Evolutionary conservation across 2,329 filamentous ascomycete genomes (phyloP).

Genomic region (Colletotrichum endophyticum): DNA sequence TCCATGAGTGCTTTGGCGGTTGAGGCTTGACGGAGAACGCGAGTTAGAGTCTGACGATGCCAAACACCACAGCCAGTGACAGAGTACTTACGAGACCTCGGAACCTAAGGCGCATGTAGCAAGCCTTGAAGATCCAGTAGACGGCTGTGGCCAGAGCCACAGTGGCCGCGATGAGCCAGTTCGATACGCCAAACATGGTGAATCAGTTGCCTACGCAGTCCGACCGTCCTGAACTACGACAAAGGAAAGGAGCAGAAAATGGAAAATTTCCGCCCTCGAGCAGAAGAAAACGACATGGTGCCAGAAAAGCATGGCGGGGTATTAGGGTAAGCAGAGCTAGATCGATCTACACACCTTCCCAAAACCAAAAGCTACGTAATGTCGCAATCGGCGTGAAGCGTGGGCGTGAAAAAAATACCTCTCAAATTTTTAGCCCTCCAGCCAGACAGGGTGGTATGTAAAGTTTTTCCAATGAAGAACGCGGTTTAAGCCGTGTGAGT

Average conservation of each 20-base stretch:
- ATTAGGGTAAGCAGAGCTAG: background rate
- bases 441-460: background rate
- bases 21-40: background rate
- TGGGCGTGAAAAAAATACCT: background rate
- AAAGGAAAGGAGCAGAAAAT: background rate
- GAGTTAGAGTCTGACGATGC: accelerated
- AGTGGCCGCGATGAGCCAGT: slow-evolving; percentile 9
- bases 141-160: slow-evolving; percentile 5
- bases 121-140: slow-evolving; percentile 12
- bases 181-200: slow-evolving; percentile 15
- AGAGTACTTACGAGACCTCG: slow-evolving; percentile 3
- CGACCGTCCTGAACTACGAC: background rate
- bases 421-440: background rate
- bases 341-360: background rate
- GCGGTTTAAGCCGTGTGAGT: background rate
- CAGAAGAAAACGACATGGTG: background rate
- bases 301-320: background rate
- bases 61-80: accelerated
- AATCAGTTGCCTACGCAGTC: background rate
- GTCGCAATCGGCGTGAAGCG: background rate
- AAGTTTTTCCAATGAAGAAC: background rate
- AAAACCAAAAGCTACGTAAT: background rate
- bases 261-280: background rate
- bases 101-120: slow-evolving; percentile 8
- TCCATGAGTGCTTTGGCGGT: slow-evolving; percentile 22